These are phyloP conservation scores for Nannochloropsis salina DNA, from an alignment of 108 stramenopile genomes.

Conservation along the genomic window DNA sequence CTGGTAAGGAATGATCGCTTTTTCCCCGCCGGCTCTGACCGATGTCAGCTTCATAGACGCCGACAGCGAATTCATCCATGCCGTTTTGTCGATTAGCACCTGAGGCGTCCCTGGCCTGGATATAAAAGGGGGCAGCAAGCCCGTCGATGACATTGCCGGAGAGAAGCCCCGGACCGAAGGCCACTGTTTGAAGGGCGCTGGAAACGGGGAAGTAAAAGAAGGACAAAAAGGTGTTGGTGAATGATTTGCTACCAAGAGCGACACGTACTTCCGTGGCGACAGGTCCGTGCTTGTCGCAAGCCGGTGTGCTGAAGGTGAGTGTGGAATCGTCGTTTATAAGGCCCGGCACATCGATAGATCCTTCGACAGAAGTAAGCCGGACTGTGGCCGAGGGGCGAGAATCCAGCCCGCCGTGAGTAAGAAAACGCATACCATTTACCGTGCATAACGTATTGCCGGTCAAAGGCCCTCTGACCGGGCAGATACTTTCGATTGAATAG, in stretches of 20 bases:
- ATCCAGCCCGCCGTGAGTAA: conserved; percentile 61
- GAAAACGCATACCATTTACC: conserved; percentile 59
- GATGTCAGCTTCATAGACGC: conserved; percentile 26
- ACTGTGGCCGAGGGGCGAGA: conserved; percentile 52
- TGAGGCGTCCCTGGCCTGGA: conserved; percentile 63
- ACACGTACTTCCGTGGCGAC: conserved; percentile 61
- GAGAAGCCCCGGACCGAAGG: conserved; percentile 70
- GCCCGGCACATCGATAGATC: conserved; percentile 60
- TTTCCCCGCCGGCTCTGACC: conserved; percentile 21
- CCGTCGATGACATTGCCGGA: background rate
- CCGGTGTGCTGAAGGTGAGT: conserved; percentile 60
- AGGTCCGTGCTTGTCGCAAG: conserved; percentile 60
- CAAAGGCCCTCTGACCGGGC: conserved; percentile 59
- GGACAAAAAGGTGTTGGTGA: conserved; percentile 59
- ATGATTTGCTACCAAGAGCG: conserved; percentile 58
- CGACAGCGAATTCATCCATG: conserved; percentile 65
- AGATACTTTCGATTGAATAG: conserved; percentile 58
- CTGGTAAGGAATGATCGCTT: conserved; percentile 6
- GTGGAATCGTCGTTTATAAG: conserved; percentile 53
- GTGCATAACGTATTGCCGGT: conserved; percentile 60
- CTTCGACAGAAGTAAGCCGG: conserved; percentile 60
- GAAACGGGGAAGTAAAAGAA: conserved; percentile 69
- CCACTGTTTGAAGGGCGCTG: conserved; percentile 57
- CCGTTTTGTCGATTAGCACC: conserved; percentile 62
- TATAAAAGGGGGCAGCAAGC: conserved; percentile 46